Evolutionary conservation across 345 rosid species (phyloP).

Genomic region (Hibiscus syriacus): DNA sequence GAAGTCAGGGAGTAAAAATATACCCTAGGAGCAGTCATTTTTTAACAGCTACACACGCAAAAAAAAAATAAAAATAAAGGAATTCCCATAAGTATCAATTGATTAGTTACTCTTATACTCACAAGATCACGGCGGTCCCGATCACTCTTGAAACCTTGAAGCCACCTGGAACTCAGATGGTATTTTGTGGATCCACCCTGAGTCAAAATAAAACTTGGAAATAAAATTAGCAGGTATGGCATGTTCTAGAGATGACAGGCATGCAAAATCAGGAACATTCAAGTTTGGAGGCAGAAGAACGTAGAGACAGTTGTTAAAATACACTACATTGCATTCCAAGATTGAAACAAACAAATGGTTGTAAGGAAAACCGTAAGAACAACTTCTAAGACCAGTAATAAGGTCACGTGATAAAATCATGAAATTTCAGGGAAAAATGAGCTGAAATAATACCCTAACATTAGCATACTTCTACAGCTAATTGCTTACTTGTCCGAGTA

Average conservation of each 20-base stretch:
- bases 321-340: not conserved
- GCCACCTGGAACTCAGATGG: slow-evolving; percentile 86
- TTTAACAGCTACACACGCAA: not conserved
- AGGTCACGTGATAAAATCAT: not conserved
- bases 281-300: not conserved
- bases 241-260: slow-evolving; percentile 3
- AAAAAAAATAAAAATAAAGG: not conserved
- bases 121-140: slow-evolving; percentile 96
- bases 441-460: not conserved
- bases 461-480: not conserved
- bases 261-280: not conserved
- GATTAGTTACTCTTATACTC: slow-evolving; percentile 19
- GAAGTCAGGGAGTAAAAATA: not conserved
- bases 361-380: not conserved
- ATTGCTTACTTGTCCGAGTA: slow-evolving; percentile 84
- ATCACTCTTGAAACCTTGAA: slow-evolving; percentile 81
- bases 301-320: not conserved
- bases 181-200: slow-evolving; percentile 79
- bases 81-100: not conserved
- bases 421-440: not conserved
- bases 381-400: not conserved
- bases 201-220: slow-evolving; percentile 19
- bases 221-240: not conserved
- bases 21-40: not conserved
- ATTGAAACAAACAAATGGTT: not conserved